Percentiles rank a stretch among this genome's conserved stretches.
Conservation (phyloP, 768 basidiomycete genomes). For the Hydnomerulius pinastri region DNA sequence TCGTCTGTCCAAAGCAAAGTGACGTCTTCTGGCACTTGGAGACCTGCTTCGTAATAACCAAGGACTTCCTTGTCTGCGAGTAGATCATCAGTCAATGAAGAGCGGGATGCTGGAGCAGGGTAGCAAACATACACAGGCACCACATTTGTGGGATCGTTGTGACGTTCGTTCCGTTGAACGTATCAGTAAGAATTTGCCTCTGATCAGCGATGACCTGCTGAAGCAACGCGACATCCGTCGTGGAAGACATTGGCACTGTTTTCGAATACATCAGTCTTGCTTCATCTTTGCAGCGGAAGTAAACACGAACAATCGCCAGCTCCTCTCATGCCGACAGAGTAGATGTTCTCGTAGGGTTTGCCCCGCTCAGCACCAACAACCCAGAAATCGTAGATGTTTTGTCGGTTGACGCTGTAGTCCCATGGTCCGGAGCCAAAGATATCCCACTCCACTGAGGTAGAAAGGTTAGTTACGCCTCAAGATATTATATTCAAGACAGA, state of each 20-base stretch:
- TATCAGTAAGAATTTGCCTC: neutral
- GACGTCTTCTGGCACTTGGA: slow-evolving; percentile 1
- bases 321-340: slow-evolving; percentile 54
- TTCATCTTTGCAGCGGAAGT: no score
- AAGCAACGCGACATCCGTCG: neutral
- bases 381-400: slow-evolving; percentile 42
- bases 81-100: no score
- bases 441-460: slow-evolving; percentile 52
- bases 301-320: neutral
- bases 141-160: slow-evolving; percentile 3
- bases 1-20: slow-evolving; percentile 1
- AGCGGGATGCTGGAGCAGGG: no score
- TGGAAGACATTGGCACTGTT: neutral
- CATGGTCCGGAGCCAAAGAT: no score
- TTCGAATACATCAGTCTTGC: no score
- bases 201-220: neutral
- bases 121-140: neutral
- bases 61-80: neutral
- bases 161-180: neutral
- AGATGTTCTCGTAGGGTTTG: slow-evolving; percentile 56
- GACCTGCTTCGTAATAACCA: neutral
- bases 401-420: slow-evolving; percentile 60
- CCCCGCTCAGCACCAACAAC: slow-evolving; percentile 58
- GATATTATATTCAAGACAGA: no score
- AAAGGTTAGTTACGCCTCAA: no score